These are phyloP conservation scores for Recurvomyces mirabilis DNA, from an alignment of 495 filamentous ascomycete species.

Conservation along the genomic window DNA sequence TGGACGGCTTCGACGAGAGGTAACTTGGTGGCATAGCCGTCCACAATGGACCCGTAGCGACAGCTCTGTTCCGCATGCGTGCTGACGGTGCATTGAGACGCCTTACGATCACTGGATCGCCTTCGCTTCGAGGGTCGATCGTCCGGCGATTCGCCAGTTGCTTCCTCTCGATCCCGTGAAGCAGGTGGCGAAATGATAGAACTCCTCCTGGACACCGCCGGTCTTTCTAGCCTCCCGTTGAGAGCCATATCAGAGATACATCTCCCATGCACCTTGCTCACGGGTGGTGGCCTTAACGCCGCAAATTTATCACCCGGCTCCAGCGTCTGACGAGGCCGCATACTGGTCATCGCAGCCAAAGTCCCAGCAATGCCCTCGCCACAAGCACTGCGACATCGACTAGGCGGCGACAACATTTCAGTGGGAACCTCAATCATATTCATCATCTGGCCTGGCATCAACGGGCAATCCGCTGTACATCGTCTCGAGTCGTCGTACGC, in stretches of 20 bases:
- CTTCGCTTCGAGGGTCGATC: neutral
- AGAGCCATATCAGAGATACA: constrained; percentile 18
- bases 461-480: constrained; percentile 67
- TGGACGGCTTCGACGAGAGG: no score
- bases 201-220: neutral
- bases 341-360: neutral
- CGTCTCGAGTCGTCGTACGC: constrained; percentile 57
- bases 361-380: neutral
- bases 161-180: neutral
- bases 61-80: no score
- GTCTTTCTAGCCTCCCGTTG: constrained; percentile 9
- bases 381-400: constrained; percentile 10
- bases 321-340: constrained; percentile 5
- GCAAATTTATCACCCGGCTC: constrained; percentile 17
- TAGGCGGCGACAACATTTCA: constrained; percentile 32
- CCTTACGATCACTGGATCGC: neutral
- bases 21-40: no score
- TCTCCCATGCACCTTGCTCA: constrained; percentile 17
- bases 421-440: constrained; percentile 73
- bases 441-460: constrained; percentile 73
- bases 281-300: constrained; percentile 11
- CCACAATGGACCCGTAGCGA: no score
- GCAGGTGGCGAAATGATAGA: neutral
- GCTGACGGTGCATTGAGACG: no score
- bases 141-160: neutral